Percentiles rank a stretch among this genome's conserved stretches.
Evolutionary conservation across 1,284 basidiomycete genomes (phyloP).

Genomic region (Chiua sp.): DNA sequence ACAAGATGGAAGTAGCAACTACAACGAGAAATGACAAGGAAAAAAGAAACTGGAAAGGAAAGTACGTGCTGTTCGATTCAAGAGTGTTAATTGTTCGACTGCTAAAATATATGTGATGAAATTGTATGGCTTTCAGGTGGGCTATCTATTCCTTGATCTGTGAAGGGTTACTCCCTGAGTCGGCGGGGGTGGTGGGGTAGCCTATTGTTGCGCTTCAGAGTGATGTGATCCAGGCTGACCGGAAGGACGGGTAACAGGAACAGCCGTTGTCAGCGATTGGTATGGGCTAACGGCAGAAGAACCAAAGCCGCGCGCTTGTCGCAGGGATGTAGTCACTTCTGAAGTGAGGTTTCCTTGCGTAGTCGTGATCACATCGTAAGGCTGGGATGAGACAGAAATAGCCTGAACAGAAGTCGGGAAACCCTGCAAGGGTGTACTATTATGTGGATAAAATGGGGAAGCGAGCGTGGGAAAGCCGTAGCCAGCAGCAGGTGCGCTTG

Average conservation of each 20-base stretch:
- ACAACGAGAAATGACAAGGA: too few relatives aligned
- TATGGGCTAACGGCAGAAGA: slow-evolving; percentile 27
- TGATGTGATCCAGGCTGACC: slow-evolving; percentile 24
- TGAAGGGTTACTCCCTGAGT: slow-evolving; percentile 31
- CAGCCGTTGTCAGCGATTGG: slow-evolving; percentile 27
- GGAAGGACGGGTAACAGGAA: slow-evolving; percentile 12
- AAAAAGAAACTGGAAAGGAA: too few relatives aligned
- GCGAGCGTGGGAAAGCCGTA: slow-evolving; percentile 44
- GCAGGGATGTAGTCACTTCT: slow-evolving; percentile 32
- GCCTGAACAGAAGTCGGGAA: slow-evolving; percentile 36
- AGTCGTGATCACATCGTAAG: slow-evolving; percentile 22
- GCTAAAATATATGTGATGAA: not conserved
- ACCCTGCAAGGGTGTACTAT: slow-evolving; percentile 29
- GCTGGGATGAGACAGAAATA: slow-evolving; percentile 36
- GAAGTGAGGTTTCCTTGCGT: slow-evolving; percentile 26
- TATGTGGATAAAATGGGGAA: slow-evolving; percentile 51
- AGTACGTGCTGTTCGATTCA: too few relatives aligned
- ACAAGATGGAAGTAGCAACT: too few relatives aligned
- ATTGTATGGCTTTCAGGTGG: too few relatives aligned
- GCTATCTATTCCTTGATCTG: slow-evolving; percentile 31
- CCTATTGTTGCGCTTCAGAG: slow-evolving; percentile 25
- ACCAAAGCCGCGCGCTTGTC: slow-evolving; percentile 28
- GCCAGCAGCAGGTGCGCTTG: slow-evolving; percentile 23
- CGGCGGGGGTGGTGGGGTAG: slow-evolving; percentile 29
- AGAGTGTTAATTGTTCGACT: too few relatives aligned